A percentile compares a stretch with the other conserved stretches of the same genome.
Evolutionary conservation across 768 basidiomycete genomes (phyloP).

Genomic region (Kwoniella europaea): DNA sequence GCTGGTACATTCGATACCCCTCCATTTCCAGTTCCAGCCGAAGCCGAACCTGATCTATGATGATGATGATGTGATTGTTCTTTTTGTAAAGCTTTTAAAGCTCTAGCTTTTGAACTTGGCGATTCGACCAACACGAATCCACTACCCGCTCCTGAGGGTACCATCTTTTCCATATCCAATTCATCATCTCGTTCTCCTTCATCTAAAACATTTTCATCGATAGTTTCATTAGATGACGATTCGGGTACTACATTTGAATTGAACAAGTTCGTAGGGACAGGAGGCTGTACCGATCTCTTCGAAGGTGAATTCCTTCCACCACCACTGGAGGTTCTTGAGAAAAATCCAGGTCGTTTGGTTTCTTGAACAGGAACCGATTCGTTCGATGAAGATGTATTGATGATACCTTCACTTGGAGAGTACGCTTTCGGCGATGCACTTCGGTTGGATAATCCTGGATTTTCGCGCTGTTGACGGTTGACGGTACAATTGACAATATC

Average conservation of each 20-base stretch:
- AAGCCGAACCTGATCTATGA: not conserved
- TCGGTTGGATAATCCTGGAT: slow-evolving; percentile 30
- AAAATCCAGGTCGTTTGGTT: slow-evolving; percentile 16
- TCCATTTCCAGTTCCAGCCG: not conserved
- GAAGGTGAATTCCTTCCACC: slow-evolving; percentile 16
- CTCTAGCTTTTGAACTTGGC: slow-evolving; percentile 33
- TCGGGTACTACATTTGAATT: not conserved
- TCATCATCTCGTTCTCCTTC: slow-evolving; percentile 11
- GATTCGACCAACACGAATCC: slow-evolving; percentile 42
- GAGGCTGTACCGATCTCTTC: slow-evolving; percentile 7
- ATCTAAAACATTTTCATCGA: slow-evolving; percentile 2
- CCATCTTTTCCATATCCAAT: not conserved
- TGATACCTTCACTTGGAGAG: not conserved
- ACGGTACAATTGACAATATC: not conserved
- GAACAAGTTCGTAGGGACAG: not conserved
- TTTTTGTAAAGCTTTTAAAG: slow-evolving; percentile 24
- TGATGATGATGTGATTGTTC: slow-evolving; percentile 19
- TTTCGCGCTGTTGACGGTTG: slow-evolving; percentile 31
- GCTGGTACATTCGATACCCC: slow-evolving; percentile 22
- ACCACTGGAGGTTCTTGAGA: slow-evolving; percentile 6
- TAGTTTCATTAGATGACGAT: slow-evolving; percentile 9
- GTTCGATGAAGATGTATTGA: not conserved
- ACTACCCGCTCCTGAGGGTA: slow-evolving; percentile 12
- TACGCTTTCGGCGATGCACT: slow-evolving; percentile 8
- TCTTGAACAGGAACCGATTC: not conserved